Base-by-base conservation (phyloP, 805 yeast species). In the Schwanniomyces vanrijiae region DNA sequence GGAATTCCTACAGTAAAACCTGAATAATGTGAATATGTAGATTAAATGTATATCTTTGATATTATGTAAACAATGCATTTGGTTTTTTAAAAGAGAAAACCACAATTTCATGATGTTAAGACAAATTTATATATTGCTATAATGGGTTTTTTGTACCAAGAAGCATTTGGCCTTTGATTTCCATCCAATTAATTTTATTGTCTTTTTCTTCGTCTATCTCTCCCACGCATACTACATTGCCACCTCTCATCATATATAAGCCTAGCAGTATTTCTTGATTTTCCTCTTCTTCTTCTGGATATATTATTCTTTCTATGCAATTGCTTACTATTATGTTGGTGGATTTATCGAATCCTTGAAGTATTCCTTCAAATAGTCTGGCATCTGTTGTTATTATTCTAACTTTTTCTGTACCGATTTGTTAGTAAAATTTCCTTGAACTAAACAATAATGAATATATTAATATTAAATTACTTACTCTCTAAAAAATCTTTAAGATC, bases 341-440 rank as follows among this genome's bases (percentile, higher is more conserved):
- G 39, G 80, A 71, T 51, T 82, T 80, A 60, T 86, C 92, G 55
- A 71, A 85, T 5, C 91, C 90, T 52, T 66, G 66, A 19, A 73
- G 65, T 18, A 56, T 61, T 3, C 78, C 78, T 55, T 71, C 76
- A 49, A 71, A 73, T 31, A 69, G 56, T 37, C 78, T 59, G 22
- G 68, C 77, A 56, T 73, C 78, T 9, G 77, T 66, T n/a, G 76
- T 65, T 49, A 73, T 64, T 11, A 73, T 63, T 48, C 72, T 57
- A 10, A 72, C 76, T 47, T 60, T 62, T 49, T 70, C 78, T 71
- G 18, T 19, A 18, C 16, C 5, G 10, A 11, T 7, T 18, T 20
- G 39, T 31, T 25, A 42, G 14, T 3, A 16, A 37, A 13, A n/a
- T n/a, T n/a, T n/a, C n/a, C 25, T 9, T 19, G 24, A 19, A 8